Conservation (phyloP, 805 yeast species). For the Diddensiella caesifluorescens region DNA sequence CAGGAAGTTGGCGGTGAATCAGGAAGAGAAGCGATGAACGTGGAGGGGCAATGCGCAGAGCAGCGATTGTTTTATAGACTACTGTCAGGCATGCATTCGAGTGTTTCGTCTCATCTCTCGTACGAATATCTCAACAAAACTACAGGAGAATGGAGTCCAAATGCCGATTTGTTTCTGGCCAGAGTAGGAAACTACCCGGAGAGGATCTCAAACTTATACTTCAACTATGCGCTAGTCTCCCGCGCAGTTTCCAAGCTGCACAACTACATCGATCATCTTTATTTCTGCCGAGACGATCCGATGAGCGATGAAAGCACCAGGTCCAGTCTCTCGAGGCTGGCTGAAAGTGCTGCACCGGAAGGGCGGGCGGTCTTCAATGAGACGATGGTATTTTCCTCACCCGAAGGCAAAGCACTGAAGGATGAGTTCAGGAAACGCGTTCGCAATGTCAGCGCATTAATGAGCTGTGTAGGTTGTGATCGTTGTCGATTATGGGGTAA, state of each 20-base stretch:
- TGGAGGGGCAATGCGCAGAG: slow-evolving; percentile 64
- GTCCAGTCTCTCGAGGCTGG: slow-evolving; percentile 38
- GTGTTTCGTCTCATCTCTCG: slow-evolving; percentile 87
- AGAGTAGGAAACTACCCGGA: slow-evolving; percentile 90
- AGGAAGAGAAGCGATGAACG: slow-evolving; percentile 32
- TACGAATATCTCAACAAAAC: slow-evolving; percentile 70
- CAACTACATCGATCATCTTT: slow-evolving; percentile 46
- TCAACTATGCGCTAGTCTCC: slow-evolving; percentile 83
- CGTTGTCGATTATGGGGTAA: slow-evolving; percentile 98
- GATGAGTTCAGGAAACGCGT: slow-evolving; percentile 83
- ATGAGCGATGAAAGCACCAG: slow-evolving; percentile 44
- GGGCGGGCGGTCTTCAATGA: slow-evolving; percentile 42
- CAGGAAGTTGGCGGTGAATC: slow-evolving; percentile 26
- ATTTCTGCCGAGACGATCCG: slow-evolving; percentile 41
- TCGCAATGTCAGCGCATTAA: slow-evolving; percentile 81
- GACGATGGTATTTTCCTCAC: slow-evolving; percentile 39
- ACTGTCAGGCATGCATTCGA: slow-evolving; percentile 90
- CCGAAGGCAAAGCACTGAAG: slow-evolving; percentile 49
- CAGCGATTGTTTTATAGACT: slow-evolving; percentile 83
- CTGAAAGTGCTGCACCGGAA: slow-evolving; percentile 24
- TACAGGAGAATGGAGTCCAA: slow-evolving; percentile 80
- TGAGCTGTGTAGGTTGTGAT: slow-evolving; percentile 99
- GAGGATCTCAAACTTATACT: slow-evolving; percentile 80
- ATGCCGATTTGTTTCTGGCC: slow-evolving; percentile 72
- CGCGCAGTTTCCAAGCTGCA: slow-evolving; percentile 71